Conservation (phyloP, 805 yeast genomes). For the Metschnikowia picachoensis region DNA sequence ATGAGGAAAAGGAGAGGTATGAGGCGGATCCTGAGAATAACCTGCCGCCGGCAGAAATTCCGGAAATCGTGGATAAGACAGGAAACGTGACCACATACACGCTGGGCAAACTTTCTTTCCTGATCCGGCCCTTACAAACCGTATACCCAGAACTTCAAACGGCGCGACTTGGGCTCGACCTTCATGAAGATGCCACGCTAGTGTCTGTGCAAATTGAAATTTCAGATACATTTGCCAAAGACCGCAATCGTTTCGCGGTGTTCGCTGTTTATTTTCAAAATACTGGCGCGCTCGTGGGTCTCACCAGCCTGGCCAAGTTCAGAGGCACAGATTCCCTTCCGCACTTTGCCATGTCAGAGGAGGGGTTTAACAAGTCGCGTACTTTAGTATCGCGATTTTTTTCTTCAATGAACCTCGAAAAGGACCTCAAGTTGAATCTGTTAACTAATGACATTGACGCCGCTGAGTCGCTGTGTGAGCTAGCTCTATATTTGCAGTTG, state of each 20-base stretch:
- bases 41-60: constrained; percentile 17
- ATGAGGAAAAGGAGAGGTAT: constrained; percentile 25
- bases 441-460: constrained; percentile 33
- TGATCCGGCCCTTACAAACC: constrained; percentile 22
- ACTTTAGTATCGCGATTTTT: constrained; percentile 41
- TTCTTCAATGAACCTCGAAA: constrained; percentile 39
- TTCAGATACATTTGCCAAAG: constrained; percentile 44
- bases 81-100: constrained; percentile 29
- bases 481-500: constrained; percentile 62
- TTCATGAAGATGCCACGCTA: constrained; percentile 31
- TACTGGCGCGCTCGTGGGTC: constrained; percentile 57
- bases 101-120: constrained; percentile 26
- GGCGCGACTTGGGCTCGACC: constrained; percentile 11
- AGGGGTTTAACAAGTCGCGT: constrained; percentile 43
- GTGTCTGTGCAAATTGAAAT: constrained; percentile 29
- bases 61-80: constrained; percentile 10
- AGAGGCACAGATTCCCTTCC: constrained; percentile 60
- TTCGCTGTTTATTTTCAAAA: constrained; percentile 64
- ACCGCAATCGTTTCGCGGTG: constrained; percentile 48
- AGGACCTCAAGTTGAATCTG: constrained; percentile 36
- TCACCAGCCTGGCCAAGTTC: constrained; percentile 62
- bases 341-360: constrained; percentile 44
- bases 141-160: constrained; percentile 22
- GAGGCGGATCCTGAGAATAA: constrained; percentile 26
- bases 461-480: constrained; percentile 59